Evolutionary conservation across 2,329 filamentous ascomycete genomes (phyloP).

Genomic region (Aspergillus hortae): DNA sequence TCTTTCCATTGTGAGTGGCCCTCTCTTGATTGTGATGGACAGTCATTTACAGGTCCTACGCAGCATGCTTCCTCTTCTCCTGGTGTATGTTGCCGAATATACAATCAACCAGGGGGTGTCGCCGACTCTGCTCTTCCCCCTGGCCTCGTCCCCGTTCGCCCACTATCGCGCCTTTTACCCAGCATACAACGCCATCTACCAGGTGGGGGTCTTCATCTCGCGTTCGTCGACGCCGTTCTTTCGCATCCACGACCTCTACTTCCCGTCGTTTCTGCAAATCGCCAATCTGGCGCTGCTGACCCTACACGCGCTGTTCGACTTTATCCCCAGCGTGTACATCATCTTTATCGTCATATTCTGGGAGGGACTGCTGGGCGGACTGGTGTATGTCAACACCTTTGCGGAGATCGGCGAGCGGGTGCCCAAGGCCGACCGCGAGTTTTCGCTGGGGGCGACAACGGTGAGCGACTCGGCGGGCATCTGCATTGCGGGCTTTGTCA

Average conservation of each 20-base stretch:
- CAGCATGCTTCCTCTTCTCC: slow-evolving; percentile 80
- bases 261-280: slow-evolving; percentile 78
- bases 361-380: slow-evolving; percentile 86
- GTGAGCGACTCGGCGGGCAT: slow-evolving; percentile 92
- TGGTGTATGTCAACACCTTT: slow-evolving; percentile 95
- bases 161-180: slow-evolving; percentile 88
- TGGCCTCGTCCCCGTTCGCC: slow-evolving; percentile 70
- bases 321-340: slow-evolving; percentile 82
- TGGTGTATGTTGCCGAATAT: slow-evolving; percentile 96
- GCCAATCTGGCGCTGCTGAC: slow-evolving; percentile 71
- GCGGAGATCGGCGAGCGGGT: slow-evolving; percentile 88
- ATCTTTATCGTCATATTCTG: slow-evolving; percentile 84
- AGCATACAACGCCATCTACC: slow-evolving; percentile 91
- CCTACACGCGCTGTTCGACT: slow-evolving; percentile 72
- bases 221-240: slow-evolving; percentile 86
- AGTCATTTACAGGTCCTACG: slow-evolving; percentile 10
- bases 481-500: slow-evolving; percentile 78
- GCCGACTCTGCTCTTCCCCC: slow-evolving; percentile 83
- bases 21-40: neutral
- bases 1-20: slow-evolving; percentile 62
- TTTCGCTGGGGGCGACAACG: slow-evolving; percentile 82
- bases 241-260: slow-evolving; percentile 74
- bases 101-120: slow-evolving; percentile 95
- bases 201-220: slow-evolving; percentile 91
- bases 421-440: slow-evolving; percentile 74